Evolutionary conservation across 2,329 filamentous ascomycete genomes (phyloP).

Genomic region (Microdochium nivale): DNA sequence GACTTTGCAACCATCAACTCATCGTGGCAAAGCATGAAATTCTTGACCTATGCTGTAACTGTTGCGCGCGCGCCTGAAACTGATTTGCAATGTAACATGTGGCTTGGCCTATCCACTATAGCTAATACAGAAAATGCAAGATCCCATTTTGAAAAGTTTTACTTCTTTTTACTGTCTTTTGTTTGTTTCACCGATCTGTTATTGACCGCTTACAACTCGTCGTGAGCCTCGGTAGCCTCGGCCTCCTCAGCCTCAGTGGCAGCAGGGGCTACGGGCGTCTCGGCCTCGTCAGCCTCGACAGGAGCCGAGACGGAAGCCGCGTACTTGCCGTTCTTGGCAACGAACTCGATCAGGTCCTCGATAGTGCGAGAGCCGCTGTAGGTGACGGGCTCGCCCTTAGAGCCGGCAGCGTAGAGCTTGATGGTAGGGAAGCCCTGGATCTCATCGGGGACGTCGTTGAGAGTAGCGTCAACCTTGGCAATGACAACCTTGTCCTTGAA

Average conservation of each 20-base stretch:
- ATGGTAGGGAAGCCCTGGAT: constrained; percentile 98
- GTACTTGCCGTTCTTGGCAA: constrained; percentile 92
- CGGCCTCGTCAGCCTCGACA: constrained; percentile 43
- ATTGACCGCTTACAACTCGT: constrained; percentile 60
- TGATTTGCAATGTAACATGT: not conserved
- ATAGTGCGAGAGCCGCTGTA: constrained; percentile 84
- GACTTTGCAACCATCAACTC: too few relatives aligned
- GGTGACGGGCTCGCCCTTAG: constrained; percentile 75
- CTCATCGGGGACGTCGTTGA: constrained; percentile 94
- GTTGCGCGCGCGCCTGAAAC: not conserved
- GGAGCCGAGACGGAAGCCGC: constrained; percentile 53
- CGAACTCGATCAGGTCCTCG: constrained; percentile 85
- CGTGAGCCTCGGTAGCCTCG: constrained; percentile 47
- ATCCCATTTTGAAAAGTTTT: not conserved
- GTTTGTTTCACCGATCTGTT: not conserved
- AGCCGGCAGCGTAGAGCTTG: constrained; percentile 90
- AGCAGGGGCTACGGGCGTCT: constrained; percentile 41
- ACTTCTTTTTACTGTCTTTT: constrained; percentile 1
- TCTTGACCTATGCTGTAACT: not conserved
- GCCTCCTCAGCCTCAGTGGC: constrained; percentile 38
- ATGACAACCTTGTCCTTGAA: constrained; percentile 80
- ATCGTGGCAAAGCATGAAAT: not conserved
- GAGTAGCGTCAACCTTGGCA: constrained; percentile 94
- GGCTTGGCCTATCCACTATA: not conserved
- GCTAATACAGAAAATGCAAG: not conserved